Evolutionary conservation across 2,329 filamentous ascomycete species (phyloP).

Genomic region (Ciborinia camelliae): DNA sequence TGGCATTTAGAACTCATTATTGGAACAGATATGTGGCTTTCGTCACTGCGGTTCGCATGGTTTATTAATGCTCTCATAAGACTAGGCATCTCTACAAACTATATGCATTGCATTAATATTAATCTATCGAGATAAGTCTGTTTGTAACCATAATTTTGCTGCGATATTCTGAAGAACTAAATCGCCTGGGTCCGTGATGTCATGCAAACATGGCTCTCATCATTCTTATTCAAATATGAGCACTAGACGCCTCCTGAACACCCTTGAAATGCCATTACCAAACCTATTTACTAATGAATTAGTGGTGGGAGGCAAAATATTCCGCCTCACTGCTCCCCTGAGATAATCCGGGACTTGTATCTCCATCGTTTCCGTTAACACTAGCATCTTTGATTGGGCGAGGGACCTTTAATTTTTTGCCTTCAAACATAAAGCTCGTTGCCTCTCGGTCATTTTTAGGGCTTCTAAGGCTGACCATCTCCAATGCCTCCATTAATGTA

Average conservation of each 20-base stretch:
- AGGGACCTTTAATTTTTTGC: conserved; percentile 37
- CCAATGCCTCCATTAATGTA: conserved; percentile 70
- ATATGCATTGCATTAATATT: neutral
- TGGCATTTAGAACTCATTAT: neutral
- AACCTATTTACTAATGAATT: neutral
- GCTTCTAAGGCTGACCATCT: conserved; percentile 52
- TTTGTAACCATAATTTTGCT: neutral
- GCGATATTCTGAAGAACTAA: conserved; percentile 17
- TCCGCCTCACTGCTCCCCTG: conserved; percentile 30
- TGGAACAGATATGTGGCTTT: neutral
- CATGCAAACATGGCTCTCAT: neutral
- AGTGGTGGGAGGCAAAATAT: conserved; percentile 19
- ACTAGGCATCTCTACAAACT: neutral
- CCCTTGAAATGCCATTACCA: conserved; percentile 3
- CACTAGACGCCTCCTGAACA: conserved; percentile 5
- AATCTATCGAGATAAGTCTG: neutral
- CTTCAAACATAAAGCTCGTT: conserved; percentile 42
- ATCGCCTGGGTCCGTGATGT: neutral
- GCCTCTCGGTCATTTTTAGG: conserved; percentile 37
- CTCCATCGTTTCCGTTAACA: conserved; percentile 37
- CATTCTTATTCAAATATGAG: conserved; percentile 15
- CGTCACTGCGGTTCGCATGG: neutral
- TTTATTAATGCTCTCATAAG: neutral
- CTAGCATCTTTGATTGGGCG: conserved; percentile 25
- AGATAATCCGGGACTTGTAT: conserved; percentile 20